Evolutionary conservation across 2,329 filamentous ascomycete species (phyloP).

Genomic region (Xylariaceae sp.): DNA sequence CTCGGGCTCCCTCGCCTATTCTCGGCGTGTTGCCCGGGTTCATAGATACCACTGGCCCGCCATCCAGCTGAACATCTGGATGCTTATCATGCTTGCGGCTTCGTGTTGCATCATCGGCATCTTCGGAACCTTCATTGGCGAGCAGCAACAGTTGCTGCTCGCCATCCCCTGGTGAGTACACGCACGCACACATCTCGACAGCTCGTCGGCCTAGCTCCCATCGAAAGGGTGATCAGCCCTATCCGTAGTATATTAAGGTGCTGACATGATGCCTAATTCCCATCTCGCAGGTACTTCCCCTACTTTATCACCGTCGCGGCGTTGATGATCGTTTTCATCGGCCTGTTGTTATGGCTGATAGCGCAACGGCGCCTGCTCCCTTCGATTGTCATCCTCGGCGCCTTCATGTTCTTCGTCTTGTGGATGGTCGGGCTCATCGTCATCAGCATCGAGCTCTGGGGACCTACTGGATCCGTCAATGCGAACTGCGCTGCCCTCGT

Average conservation of each 20-base stretch:
- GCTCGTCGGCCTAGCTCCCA: not conserved
- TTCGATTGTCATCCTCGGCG: constrained; percentile 64
- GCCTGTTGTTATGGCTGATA: constrained; percentile 65
- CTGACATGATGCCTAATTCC: not conserved
- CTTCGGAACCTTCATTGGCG: constrained; percentile 61
- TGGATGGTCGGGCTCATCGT: constrained; percentile 69
- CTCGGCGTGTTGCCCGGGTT: constrained; percentile 48
- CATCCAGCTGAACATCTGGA: constrained; percentile 68
- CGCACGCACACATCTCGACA: constrained; percentile 43
- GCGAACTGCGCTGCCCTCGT: constrained; percentile 62
- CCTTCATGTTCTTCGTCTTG: constrained; percentile 68
- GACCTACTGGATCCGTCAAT: constrained; percentile 60
- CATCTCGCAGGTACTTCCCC: constrained; percentile 61
- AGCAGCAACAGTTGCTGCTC: constrained; percentile 58
- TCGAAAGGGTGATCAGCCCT: not conserved
- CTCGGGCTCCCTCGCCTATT: constrained; percentile 46
- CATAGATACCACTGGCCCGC: constrained; percentile 71
- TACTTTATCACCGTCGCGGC: constrained; percentile 63
- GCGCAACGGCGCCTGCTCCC: constrained; percentile 62
- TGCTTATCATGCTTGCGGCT: constrained; percentile 65
- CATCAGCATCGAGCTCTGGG: constrained; percentile 65
- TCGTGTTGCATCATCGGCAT: constrained; percentile 63
- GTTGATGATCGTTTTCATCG: constrained; percentile 68
- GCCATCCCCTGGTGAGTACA: constrained; percentile 60
- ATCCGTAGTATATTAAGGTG: not conserved